Conservation (phyloP, 2,329 filamentous ascomycete species). For the Fusarium sp. region DNA sequence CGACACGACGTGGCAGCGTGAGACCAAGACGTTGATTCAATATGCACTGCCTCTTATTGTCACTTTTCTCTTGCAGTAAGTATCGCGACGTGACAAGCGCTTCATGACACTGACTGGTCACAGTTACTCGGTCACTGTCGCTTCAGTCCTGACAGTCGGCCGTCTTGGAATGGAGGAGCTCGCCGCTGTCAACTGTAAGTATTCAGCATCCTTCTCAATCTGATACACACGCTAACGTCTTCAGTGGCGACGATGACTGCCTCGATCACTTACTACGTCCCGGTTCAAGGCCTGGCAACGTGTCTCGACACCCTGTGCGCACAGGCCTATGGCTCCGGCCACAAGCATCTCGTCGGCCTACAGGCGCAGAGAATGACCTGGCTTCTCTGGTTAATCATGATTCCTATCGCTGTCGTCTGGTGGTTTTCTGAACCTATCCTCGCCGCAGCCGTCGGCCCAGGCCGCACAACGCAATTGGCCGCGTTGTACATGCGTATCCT, state of each 20-base stretch:
- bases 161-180: constrained; percentile 70
- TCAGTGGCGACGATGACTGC: constrained; percentile 72
- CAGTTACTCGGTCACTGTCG: constrained; percentile 76
- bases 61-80: constrained; percentile 73
- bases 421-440: constrained; percentile 71
- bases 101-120: rapidly evolving
- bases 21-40: constrained; percentile 77
- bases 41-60: constrained; percentile 73
- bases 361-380: constrained; percentile 82
- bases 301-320: constrained; percentile 89
- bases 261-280: constrained; percentile 78
- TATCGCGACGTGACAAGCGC: rapidly evolving
- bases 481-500: constrained; percentile 76
- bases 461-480: constrained; percentile 72
- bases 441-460: constrained; percentile 45
- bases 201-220: rapidly evolving
- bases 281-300: constrained; percentile 82
- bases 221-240: background rate
- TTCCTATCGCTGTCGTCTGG: constrained; percentile 78
- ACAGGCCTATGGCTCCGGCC: constrained; percentile 89
- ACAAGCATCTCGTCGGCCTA: constrained; percentile 84
- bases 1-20: constrained; percentile 86
- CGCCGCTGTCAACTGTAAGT: constrained; percentile 50
- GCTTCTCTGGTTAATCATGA: constrained; percentile 74
- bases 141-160: constrained; percentile 78